A percentile compares a stretch with the other conserved stretches of the same genome.
Conservation (phyloP, 441 rosid species). For the Populus hybrid region DNA sequence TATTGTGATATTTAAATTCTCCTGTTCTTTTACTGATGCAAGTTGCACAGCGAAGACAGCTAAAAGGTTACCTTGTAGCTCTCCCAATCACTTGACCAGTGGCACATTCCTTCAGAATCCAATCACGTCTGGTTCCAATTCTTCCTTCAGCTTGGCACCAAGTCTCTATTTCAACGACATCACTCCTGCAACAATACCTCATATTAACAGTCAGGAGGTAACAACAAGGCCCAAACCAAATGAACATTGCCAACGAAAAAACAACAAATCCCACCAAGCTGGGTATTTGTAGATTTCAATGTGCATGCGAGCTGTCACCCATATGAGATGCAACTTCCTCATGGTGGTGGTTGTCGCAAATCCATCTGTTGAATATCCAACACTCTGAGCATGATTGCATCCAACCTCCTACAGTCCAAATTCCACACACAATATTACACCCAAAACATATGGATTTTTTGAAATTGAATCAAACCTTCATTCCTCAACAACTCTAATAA, state of each 20-base stretch:
- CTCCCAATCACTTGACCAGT: constrained; percentile 86
- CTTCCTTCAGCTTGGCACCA: constrained; percentile 97
- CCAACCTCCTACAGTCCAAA: constrained; percentile 70
- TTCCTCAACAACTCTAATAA: background rate
- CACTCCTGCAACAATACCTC: constrained; percentile 56
- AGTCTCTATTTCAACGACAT: constrained; percentile 93
- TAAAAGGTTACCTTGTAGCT: constrained; percentile 73
- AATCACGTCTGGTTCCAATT: constrained; percentile 93
- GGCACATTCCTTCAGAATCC: constrained; percentile 77
- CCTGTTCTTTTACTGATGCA: background rate
- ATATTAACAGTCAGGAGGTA: background rate
- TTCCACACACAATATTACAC: background rate
- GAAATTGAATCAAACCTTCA: background rate
- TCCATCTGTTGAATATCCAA: constrained; percentile 95
- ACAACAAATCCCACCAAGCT: constrained; percentile 56
- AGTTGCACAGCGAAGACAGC: background rate
- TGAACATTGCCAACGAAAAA: background rate
- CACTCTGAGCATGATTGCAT: constrained; percentile 88
- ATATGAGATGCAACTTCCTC: constrained; percentile 93
- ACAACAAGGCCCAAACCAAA: background rate
- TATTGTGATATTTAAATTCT: background rate
- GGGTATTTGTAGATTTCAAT: constrained; percentile 90
- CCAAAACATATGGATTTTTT: background rate
- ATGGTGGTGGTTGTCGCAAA: constrained; percentile 83
- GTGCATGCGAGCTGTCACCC: constrained; percentile 99